Base-by-base conservation (phyloP, 768 basidiomycete genomes). In the Russula dissimulans region DNA sequence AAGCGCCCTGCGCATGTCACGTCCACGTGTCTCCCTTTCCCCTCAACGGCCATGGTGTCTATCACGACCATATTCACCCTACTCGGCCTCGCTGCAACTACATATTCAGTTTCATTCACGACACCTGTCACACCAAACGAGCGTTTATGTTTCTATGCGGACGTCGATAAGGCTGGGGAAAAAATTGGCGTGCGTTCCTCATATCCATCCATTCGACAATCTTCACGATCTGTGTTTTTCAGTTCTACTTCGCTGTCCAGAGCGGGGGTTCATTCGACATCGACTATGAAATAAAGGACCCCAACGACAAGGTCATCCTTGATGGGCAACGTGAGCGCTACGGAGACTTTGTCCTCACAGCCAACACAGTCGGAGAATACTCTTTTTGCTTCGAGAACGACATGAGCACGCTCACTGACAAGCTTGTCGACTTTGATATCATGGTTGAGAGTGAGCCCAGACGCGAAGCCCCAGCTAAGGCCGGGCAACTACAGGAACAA, bases 231-330 rank as follows among this genome's bases (percentile, higher is more conserved):
- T 26, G 22, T 26, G 22, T 26, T 26, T 26, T 26, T 2, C 70
- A 97, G 83, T 97, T 99, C 75, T 97, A 97, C 77, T 98, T 93
- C 78, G 95, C 95, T 64, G 95, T 91, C 39, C 95, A 98, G 85
- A 91, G 94, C 32, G 95, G 95, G 48, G 95, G 95, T 60, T 87
- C 91, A 1, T 97, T 97, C 73, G 95, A 97, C 72, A 87, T 97
- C 45, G 92, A 95, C 78, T 97, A 88, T 70, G 86, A 91, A 63
- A 81, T 97, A 65, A 93, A 87, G 66, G 93, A 95, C 71, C 95
- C 97, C 7, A 85, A 84, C 60, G 89, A 91, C 68, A 91, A 86
- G 71, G 76, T 95, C 38, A 73, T 98, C 29, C 83, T 99, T 48
- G 89, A 95, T 54, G 97, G 94, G 54, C 75, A 81, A 66, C 84